Evolutionary conservation across 495 filamentous ascomycete species (phyloP), one percentile per base, ranked within the genome.

Genomic region (Podospora appendiculata): DNA sequence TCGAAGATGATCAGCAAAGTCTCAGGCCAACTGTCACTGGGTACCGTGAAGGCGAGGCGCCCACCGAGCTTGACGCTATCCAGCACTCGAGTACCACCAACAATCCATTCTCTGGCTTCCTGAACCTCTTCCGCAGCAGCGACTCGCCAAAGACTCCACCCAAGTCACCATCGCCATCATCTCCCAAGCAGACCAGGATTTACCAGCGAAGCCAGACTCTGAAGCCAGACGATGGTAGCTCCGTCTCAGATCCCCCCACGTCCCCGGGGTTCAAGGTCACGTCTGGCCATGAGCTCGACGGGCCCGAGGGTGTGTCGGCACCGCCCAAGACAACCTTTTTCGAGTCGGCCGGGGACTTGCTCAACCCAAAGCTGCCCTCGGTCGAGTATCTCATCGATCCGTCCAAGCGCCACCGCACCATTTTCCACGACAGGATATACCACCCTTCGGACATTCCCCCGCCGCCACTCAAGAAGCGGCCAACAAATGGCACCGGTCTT

Each of bases 361-460:
- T 98, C 19, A 92, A 90, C 69, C 93, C 94, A 2, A 93, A 89
- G 10, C 68, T 97, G 3, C 92, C 93, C 12, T 79, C 86, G 0
- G 74, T 78, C 3, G 82, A 87, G 33, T 98, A 89, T 62, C 75
- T 98, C 35, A 76, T 88, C 50, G 83, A 96, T 51, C 91, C 92
- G 12, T 76, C 84, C 34, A 82, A 81, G 45, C 87, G 93, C n/a
- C 81, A 89, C 6, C 81, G 87, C 38, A 95, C 94, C 11, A 97
- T 98, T 53, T 96, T 96, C 70, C 93, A 98, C 70, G 93, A 97
- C 66, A 86, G 93, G 12, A 79, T 97, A 25, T 98, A 98, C 67
- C 88, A 91, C 62, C 89, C 92, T 0, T 81, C 86, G 39, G 93
- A 98, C 66, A 95, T 97, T 43, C 93, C 93, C 1, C 83, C 79